Conservation (phyloP, 2,329 filamentous ascomycete species). For the Podosphaera xanthii region DNA sequence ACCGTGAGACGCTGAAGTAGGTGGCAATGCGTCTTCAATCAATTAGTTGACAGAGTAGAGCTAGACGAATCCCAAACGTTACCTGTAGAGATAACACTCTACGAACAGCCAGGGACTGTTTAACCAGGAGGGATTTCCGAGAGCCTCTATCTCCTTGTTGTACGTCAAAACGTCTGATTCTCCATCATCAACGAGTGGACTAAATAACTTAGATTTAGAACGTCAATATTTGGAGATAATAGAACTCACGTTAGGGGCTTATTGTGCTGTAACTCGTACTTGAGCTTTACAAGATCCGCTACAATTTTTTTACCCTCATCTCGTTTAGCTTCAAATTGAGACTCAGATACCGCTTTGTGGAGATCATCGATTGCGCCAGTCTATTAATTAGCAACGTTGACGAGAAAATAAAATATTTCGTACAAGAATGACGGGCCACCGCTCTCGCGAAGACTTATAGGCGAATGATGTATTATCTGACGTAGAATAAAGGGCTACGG, state of each 20-base stretch:
- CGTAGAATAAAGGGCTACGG: constrained; percentile 50
- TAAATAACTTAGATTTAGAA: constrained; percentile 33
- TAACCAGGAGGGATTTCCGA: constrained; percentile 60
- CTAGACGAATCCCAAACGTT: neutral
- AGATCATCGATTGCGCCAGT: constrained; percentile 86
- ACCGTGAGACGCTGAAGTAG: constrained; percentile 49
- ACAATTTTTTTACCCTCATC: constrained; percentile 75
- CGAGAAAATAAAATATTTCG: neutral
- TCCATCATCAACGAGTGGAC: constrained; percentile 16
- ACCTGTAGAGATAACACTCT: constrained; percentile 84
- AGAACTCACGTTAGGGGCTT: constrained; percentile 44
- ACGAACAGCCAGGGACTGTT: constrained; percentile 69
- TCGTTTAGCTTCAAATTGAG: constrained; percentile 33
- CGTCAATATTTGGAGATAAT: neutral
- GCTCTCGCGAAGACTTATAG: constrained; percentile 57
- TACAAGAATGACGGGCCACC: constrained; percentile 89
- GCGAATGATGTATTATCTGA: constrained; percentile 72
- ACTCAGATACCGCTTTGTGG: constrained; percentile 45
- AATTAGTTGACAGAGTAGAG: neutral
- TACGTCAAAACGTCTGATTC: constrained; percentile 43
- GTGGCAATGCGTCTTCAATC: constrained; percentile 48
- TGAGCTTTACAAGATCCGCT: constrained; percentile 55
- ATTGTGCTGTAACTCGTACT: constrained; percentile 90
- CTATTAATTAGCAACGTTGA: constrained; percentile 22
- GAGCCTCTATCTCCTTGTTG: constrained; percentile 60